Percentiles rank a stretch among this genome's conserved stretches.
Conservation (phyloP, 2,329 filamentous ascomycete species). For the Phialocephala subalpina region DNA sequence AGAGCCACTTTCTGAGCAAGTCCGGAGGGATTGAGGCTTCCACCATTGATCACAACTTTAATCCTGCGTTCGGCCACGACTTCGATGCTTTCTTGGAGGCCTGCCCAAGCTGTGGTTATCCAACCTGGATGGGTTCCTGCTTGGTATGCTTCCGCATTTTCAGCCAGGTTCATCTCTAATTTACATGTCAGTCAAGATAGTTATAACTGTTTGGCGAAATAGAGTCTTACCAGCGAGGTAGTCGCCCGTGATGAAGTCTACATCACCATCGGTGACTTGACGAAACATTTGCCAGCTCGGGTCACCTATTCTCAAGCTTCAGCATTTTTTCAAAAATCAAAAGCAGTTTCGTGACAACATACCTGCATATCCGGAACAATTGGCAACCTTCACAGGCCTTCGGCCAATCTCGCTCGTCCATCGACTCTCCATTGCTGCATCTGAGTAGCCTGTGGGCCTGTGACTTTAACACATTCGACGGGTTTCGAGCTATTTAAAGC, state of each 20-base stretch:
- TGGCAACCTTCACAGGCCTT: slow-evolving; percentile 1
- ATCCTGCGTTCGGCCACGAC: slow-evolving; percentile 6
- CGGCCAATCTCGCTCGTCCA: not conserved
- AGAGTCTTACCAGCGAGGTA: not conserved
- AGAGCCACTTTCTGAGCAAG: slow-evolving; percentile 9
- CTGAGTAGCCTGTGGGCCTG: too few relatives aligned
- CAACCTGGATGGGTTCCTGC: not conserved
- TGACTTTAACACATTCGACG: too few relatives aligned
- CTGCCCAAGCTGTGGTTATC: not conserved
- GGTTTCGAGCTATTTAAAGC: too few relatives aligned
- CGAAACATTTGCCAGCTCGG: slow-evolving; percentile 9
- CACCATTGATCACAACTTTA: slow-evolving; percentile 7
- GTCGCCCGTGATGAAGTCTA: slow-evolving; percentile 6
- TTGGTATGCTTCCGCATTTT: slow-evolving; percentile 4
- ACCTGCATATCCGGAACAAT: slow-evolving; percentile 6
- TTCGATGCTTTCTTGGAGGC: slow-evolving; percentile 2
- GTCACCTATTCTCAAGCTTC: not conserved
- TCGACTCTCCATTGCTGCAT: not conserved
- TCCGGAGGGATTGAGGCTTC: slow-evolving; percentile 6
- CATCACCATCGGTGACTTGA: slow-evolving; percentile 5
- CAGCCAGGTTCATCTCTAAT: slow-evolving; percentile 4
- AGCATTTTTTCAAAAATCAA: not conserved
- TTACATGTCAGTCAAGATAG: not conserved
- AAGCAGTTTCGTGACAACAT: not conserved
- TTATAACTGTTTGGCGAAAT: not conserved